phyloP scores from a whole-genome alignment of 2,329 filamentous ascomycete genomes.

The Aureobasidium sp. region DNA sequence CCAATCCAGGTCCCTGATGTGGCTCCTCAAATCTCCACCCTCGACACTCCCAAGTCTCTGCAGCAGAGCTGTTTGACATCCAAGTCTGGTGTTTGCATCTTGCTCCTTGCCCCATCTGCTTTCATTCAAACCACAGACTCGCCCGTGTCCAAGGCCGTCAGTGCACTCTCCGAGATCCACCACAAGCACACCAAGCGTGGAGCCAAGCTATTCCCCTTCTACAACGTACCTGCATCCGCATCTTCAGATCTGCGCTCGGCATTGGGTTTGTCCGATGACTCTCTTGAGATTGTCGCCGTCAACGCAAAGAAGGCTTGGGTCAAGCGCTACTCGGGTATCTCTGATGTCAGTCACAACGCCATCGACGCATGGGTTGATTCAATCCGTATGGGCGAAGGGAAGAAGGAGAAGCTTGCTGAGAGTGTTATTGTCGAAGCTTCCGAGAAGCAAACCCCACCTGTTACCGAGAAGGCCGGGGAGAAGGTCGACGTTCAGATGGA shows the following conservation, averaged over 20 bases:
- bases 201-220: constrained; percentile 74
- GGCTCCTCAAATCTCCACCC: constrained; percentile 56
- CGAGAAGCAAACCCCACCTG: not conserved
- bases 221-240: constrained; percentile 57
- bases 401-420: constrained; percentile 64
- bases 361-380: constrained; percentile 84
- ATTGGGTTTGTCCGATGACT: constrained; percentile 53
- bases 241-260: constrained; percentile 45
- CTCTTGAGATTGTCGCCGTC: constrained; percentile 69
- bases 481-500: constrained; percentile 28
- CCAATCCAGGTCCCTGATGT: constrained; percentile 48
- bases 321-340: constrained; percentile 60
- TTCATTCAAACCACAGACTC: constrained; percentile 34
- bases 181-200: constrained; percentile 64
- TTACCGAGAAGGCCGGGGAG: constrained; percentile 18
- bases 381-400: constrained; percentile 82
- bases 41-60: constrained; percentile 59
- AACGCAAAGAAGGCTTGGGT: constrained; percentile 86
- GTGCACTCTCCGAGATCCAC: constrained; percentile 63
- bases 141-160: constrained; percentile 42
- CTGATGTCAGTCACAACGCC: constrained; percentile 44
- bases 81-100: constrained; percentile 75
- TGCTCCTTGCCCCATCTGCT: constrained; percentile 56
- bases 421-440: constrained; percentile 29
- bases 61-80: constrained; percentile 64